Evolutionary conservation across 2,329 filamentous ascomycete genomes (phyloP).

Genomic region (Huntiella savannae): DNA sequence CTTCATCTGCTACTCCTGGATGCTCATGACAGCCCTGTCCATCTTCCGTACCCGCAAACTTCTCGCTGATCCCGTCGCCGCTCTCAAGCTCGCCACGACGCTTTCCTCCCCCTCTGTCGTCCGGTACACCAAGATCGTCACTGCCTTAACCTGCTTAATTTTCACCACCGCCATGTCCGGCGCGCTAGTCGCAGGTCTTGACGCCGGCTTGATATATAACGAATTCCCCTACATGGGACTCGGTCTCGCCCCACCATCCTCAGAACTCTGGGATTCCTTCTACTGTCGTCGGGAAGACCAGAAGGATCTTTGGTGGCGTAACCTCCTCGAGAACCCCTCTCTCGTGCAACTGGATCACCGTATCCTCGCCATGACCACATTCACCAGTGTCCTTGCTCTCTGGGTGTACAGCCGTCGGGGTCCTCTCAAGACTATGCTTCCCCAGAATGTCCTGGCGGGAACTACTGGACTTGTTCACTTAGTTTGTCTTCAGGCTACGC

Average conservation of each 20-base stretch:
- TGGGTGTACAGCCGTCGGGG: conserved; percentile 63
- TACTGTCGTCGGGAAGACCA: conserved; percentile 64
- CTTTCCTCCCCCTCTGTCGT: conserved; percentile 50
- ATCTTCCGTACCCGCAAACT: conserved; percentile 64
- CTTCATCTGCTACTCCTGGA: conserved; percentile 82
- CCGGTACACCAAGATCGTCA: conserved; percentile 53
- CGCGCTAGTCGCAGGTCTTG: conserved; percentile 79
- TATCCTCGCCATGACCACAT: conserved; percentile 76
- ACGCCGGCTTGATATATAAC: conserved; percentile 95
- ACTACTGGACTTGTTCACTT: conserved; percentile 68
- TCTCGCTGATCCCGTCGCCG: conserved; percentile 45
- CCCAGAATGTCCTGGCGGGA: conserved; percentile 44
- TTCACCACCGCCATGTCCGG: conserved; percentile 89
- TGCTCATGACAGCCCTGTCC: conserved; percentile 75
- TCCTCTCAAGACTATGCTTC: conserved; percentile 36
- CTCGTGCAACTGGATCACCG: conserved; percentile 92
- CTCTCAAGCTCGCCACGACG: conserved; percentile 37
- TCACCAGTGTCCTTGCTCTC: conserved; percentile 58
- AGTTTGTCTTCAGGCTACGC: conserved; percentile 58
- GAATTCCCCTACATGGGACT: conserved; percentile 92
- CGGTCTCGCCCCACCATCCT: conserved; percentile 59
- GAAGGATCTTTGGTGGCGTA: conserved; percentile 86
- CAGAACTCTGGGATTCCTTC: conserved; percentile 69
- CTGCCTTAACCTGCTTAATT: conserved; percentile 52
- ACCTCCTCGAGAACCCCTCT: conserved; percentile 91